Evolutionary conservation across 116 monocot species (phyloP).

Genomic region (Thalassia testudinum): DNA sequence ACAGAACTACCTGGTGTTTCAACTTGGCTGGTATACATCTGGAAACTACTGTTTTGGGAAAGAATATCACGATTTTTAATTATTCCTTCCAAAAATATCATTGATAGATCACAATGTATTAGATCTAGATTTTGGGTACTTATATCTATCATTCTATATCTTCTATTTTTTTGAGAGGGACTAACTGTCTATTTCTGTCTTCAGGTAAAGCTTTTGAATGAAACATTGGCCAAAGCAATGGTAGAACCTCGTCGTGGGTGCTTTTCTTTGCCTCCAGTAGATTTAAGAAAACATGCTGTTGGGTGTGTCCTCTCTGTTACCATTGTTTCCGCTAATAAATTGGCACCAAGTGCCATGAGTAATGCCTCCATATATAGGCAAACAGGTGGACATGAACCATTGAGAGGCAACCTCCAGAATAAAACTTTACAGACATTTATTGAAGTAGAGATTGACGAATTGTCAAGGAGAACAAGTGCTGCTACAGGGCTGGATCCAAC

Average conservation of each 20-base stretch:
- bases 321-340: constrained; percentile 52
- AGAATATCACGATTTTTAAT: too few species aligned
- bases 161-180: too few species aligned
- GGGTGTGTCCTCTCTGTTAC: constrained; percentile 62
- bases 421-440: constrained; percentile 40
- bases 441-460: constrained; percentile 68
- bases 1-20: constrained; percentile 91
- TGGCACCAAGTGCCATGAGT: constrained; percentile 12
- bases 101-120: too few species aligned
- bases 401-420: constrained; percentile 8
- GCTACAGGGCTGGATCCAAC: constrained; percentile 33
- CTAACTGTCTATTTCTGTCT: constrained; percentile 9
- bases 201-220: constrained; percentile 78
- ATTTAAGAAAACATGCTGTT: constrained; percentile 49
- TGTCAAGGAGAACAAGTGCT: constrained; percentile 54
- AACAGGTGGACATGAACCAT: constrained; percentile 10
- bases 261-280: constrained; percentile 55
- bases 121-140: too few species aligned
- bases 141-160: too few species aligned
- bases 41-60: too few species aligned
- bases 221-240: constrained; percentile 62
- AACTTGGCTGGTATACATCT: constrained; percentile 77
- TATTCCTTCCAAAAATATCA: too few species aligned
- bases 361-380: constrained; percentile 15
- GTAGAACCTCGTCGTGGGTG: constrained; percentile 90